Evolutionary conservation across 495 filamentous ascomycete genomes (phyloP), one percentile per base, ranked within the genome.

Genomic region (Paragyromitra xinjiangensis): DNA sequence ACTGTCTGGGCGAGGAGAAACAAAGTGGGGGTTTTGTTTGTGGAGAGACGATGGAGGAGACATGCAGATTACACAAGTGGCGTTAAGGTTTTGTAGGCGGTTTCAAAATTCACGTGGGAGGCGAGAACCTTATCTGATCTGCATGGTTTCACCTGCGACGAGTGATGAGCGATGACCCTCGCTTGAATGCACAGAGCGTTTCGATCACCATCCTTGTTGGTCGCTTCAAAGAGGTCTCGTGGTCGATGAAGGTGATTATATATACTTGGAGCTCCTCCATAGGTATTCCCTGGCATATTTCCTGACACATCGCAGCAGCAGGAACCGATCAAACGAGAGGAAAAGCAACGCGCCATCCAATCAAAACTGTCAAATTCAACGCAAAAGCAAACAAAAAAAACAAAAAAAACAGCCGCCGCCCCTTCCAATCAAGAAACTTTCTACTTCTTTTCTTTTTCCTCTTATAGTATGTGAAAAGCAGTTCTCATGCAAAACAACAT

Each of bases 211-310:
- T 45, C 19, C 65, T 69, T 56, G 65, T 42, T 67, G 45, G 48
- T 48, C n/a, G 8, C 63, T 39, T 29, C 11, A 39, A 22, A 26
- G 6, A 34, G 69, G 59, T 64, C 69, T 61, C 61, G 69, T 77
- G 61, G 70, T 69, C 67, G 48, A 26, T 51, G n/a, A 61, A 58
- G 12, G 24, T 19, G 42, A 55, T 50, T 24, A 53, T 73, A 53
- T 73, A 69, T 71, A 37, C 50, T 71, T 69, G 61, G 74, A 77
- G 74, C 74, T 77, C 69, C 69, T 73, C 68, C 73, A 44, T 29
- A 69, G 66, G 66, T 58, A 69, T 65, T 42, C 53, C 12, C 51
- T 71, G 42, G 37, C 58, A 50, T 68, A 56, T 69, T 37, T 58
- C 51, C 39, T 67, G 62, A 66, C 70, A 45, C 63, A 68, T 73